Evolutionary conservation across 257 asterid genomes (phyloP).

Genomic region (Solanum clarkiae): DNA sequence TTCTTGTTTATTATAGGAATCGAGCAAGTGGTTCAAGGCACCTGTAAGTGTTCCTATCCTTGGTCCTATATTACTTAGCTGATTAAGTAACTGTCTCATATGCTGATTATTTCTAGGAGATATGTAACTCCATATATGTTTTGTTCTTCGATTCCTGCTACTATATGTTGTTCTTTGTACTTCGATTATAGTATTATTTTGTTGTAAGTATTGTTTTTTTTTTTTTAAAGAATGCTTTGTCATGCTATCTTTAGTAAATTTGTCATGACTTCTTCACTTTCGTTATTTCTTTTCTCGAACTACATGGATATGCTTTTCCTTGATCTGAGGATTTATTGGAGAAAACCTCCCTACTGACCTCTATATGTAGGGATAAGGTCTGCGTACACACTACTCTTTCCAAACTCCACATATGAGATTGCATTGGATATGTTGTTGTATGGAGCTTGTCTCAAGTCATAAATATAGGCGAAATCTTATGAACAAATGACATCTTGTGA

Average conservation of each 20-base stretch:
- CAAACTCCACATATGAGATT: background rate
- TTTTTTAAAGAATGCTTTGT: background rate
- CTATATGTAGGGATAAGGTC: background rate
- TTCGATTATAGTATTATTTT: background rate
- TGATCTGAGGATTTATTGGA: background rate
- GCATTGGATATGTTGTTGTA: background rate
- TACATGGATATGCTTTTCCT: background rate
- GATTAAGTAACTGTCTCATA: background rate
- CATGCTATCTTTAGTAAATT: background rate
- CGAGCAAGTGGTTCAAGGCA: conserved; percentile 1
- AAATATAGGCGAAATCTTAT: background rate
- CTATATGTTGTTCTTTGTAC: background rate
- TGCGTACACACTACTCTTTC: background rate
- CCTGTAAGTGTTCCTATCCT: conserved; percentile 1
- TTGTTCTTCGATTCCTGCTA: background rate
- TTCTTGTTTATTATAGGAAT: background rate
- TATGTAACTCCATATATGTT: background rate
- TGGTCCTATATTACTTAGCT: background rate
- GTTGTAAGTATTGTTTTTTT: background rate
- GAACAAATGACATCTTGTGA: background rate
- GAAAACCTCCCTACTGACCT: background rate
- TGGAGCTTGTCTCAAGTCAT: background rate
- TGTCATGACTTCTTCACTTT: background rate
- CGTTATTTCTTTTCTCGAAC: background rate
- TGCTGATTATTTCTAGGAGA: background rate